A percentile compares a stretch with the other conserved stretches of the same genome.
Conservation (phyloP, 176 grass and related monocot genomes). For the Oryza australiensis region DNA sequence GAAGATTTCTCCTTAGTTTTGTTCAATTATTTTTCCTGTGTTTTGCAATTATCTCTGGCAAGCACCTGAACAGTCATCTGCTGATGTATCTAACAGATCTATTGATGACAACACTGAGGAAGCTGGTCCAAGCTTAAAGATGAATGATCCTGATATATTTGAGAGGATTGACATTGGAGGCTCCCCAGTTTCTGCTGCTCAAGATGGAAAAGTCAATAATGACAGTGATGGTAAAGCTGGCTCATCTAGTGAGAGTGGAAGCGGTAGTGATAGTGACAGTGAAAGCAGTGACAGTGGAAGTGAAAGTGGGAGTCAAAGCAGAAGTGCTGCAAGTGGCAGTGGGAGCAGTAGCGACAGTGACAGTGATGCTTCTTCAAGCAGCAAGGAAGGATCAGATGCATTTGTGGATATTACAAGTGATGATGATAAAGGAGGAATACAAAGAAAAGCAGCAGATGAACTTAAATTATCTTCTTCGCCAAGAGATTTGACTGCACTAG, state of each 20-base stretch:
- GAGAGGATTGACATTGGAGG: constrained; percentile 57
- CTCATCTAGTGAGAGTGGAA: constrained; percentile 78
- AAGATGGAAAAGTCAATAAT: constrained; percentile 47
- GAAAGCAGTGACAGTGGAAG: constrained; percentile 90
- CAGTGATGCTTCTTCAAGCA: constrained; percentile 83
- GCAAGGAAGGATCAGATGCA: constrained; percentile 90
- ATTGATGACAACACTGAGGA: constrained; percentile 54
- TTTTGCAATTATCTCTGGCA: constrained; percentile 49
- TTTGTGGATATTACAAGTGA: constrained; percentile 94
- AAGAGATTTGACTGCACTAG: constrained; percentile 37
- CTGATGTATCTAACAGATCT: constrained; percentile 43
- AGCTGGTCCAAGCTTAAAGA: constrained; percentile 49
- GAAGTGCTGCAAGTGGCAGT: constrained; percentile 60
- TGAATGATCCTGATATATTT: constrained; percentile 58
- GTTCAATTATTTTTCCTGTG: constrained; percentile 8
- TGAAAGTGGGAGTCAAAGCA: constrained; percentile 81
- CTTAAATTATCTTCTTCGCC: constrained; percentile 57
- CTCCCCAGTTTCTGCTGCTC: constrained; percentile 48
- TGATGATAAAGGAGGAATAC: constrained; percentile 59
- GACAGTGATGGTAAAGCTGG: constrained; percentile 68
- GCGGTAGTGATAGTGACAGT: constrained; percentile 89
- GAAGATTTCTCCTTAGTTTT: background rate
- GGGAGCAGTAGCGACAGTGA: constrained; percentile 93
- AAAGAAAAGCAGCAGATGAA: constrained; percentile 50
- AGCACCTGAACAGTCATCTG: constrained; percentile 32